phyloP scores from a whole-genome alignment of 208 protist genomes.

The Borovskyia barvae region DNA sequence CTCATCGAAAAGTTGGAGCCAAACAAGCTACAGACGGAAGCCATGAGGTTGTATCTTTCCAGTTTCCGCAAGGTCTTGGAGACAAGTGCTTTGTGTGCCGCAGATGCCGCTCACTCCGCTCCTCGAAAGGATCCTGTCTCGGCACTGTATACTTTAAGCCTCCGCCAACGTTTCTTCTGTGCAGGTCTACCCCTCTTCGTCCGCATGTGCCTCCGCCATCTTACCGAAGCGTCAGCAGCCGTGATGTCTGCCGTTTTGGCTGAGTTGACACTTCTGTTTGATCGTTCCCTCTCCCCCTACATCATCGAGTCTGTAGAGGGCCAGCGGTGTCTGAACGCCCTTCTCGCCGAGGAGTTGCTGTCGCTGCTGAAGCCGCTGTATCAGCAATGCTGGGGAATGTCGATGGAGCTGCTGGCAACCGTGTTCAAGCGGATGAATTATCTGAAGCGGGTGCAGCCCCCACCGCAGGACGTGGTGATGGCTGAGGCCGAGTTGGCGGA shows the following conservation, averaged over 20 bases:
- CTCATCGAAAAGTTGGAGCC: constrained; percentile 63
- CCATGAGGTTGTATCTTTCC: constrained; percentile 64
- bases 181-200: constrained; percentile 49
- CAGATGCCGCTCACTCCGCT: neutral
- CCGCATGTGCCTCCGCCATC: constrained; percentile 54
- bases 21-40: constrained; percentile 65
- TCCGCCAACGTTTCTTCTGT: constrained; percentile 38
- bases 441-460: constrained; percentile 59
- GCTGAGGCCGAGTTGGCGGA: constrained; percentile 8
- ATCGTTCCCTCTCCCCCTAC: constrained; percentile 74
- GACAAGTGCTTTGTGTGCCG: constrained; percentile 43
- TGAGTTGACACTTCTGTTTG: constrained; percentile 60
- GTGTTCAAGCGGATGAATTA: constrained; percentile 75
- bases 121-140: constrained; percentile 13
- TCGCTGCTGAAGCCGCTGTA: constrained; percentile 75
- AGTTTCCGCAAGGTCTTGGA: constrained; percentile 86
- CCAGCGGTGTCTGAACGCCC: constrained; percentile 51
- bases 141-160: constrained; percentile 19
- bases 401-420: constrained; percentile 56
- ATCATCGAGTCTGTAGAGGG: constrained; percentile 78
- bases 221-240: constrained; percentile 56
- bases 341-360: constrained; percentile 69
- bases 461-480: constrained; percentile 18
- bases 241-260: constrained; percentile 38
- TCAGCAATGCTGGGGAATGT: constrained; percentile 69